Evolutionary conservation across 192 early-diverging fungal species (phyloP).

Genomic region (Diversispora epigaea): DNA sequence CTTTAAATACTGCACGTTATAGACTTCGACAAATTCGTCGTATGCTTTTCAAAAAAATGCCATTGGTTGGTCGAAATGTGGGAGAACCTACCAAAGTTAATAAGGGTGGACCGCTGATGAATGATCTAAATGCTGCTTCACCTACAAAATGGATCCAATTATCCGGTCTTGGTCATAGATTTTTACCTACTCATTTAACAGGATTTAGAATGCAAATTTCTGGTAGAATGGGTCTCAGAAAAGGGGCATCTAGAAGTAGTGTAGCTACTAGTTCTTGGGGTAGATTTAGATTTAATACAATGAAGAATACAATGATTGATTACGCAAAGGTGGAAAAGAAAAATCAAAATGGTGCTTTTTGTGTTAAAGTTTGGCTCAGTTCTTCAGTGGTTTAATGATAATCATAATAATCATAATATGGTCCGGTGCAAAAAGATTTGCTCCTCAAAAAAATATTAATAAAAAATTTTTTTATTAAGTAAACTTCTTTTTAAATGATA

Average conservation of each 20-base stretch:
- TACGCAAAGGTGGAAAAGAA: conserved; percentile 21
- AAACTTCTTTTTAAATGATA: no score
- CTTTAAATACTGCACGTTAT: conserved; percentile 2
- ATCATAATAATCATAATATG: no score
- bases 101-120: not conserved
- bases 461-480: no score
- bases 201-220: conserved; percentile 18
- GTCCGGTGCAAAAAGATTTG: no score
- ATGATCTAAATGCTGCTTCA: not conserved
- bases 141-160: conserved; percentile 7
- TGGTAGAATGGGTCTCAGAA: conserved; percentile 21
- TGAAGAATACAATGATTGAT: conserved; percentile 21
- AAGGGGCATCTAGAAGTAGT: conserved; percentile 16
- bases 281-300: conserved; percentile 8
- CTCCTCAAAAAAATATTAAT: no score
- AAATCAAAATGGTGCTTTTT: conserved; percentile 24
- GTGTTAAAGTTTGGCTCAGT: conserved; percentile 25
- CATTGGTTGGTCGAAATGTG: not conserved
- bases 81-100: no score
- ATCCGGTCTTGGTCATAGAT: not conserved
- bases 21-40: not conserved
- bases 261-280: conserved; percentile 10
- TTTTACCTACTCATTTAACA: conserved; percentile 17
- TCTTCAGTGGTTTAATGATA: not conserved
- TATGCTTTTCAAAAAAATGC: conserved; percentile 17